Percentiles rank a stretch among this genome's conserved stretches.
Conservation (phyloP, 2,329 filamentous ascomycete species). For the Cladosporium sp. region DNA sequence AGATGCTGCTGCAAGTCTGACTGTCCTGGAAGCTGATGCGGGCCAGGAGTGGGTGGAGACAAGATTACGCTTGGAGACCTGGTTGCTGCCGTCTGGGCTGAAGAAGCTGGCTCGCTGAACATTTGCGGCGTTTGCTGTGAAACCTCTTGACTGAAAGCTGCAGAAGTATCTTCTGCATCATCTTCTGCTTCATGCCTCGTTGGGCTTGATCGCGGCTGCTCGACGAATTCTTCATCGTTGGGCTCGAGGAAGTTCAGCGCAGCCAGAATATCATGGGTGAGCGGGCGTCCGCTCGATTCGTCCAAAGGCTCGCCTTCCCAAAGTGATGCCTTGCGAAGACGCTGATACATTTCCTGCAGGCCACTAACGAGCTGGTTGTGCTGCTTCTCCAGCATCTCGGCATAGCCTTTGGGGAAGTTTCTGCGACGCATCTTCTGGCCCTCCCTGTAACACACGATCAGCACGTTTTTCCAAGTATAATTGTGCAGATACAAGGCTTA, state of each 20-base stretch:
- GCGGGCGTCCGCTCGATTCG: conserved; percentile 53
- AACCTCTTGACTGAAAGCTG: not conserved
- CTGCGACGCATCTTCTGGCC: conserved; percentile 42
- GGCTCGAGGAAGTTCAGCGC: conserved; percentile 59
- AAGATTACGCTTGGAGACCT: not conserved
- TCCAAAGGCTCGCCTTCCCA: conserved; percentile 60
- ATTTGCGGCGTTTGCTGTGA: not conserved
- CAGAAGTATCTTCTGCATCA: not conserved
- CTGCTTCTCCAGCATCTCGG: conserved; percentile 69
- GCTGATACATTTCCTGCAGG: conserved; percentile 61
- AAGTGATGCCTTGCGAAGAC: conserved; percentile 52
- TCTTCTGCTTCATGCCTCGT: not conserved
- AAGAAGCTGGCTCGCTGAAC: not conserved
- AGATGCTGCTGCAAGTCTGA: not conserved
- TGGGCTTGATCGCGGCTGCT: conserved; percentile 50
- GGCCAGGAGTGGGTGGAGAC: not conserved
- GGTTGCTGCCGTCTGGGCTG: not conserved
- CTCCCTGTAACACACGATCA: not conserved
- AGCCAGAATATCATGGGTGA: conserved; percentile 65
- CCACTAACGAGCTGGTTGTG: conserved; percentile 63
- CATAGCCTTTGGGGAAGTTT: conserved; percentile 66
- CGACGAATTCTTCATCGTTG: conserved; percentile 61
- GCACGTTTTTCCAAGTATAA: too few species aligned
- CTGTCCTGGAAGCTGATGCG: not conserved
- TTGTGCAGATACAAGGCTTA: not conserved